Percentiles rank a stretch among this genome's conserved stretches.
Evolutionary conservation across 169 alveolate species (phyloP).

Genomic region (Babesia bovis): DNA sequence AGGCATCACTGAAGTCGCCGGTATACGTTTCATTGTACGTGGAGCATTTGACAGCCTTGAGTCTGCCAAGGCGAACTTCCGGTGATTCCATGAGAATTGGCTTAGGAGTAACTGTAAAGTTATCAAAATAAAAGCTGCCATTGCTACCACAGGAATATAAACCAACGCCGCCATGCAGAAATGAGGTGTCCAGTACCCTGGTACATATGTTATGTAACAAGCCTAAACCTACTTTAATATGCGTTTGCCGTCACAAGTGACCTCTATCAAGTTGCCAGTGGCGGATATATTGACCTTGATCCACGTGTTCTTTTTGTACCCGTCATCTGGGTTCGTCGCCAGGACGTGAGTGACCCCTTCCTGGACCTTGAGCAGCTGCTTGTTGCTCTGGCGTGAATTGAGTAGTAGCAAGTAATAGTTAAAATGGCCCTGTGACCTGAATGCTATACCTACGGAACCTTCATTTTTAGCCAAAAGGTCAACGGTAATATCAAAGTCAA

Average conservation of each 20-base stretch:
- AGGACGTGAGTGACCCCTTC: constrained; percentile 78
- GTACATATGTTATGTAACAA: not conserved
- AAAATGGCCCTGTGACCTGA: constrained; percentile 82
- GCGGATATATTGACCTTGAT: constrained; percentile 66
- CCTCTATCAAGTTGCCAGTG: constrained; percentile 59
- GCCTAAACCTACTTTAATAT: constrained; percentile 30
- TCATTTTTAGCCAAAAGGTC: constrained; percentile 77
- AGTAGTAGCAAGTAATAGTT: constrained; percentile 82
- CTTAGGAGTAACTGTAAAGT: constrained; percentile 74
- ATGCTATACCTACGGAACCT: constrained; percentile 85
- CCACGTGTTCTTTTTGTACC: constrained; percentile 77
- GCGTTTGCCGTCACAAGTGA: constrained; percentile 65
- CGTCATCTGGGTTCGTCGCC: constrained; percentile 78
- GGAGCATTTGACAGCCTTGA: constrained; percentile 62
- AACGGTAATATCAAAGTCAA: constrained; percentile 74
- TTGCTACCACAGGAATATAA: constrained; percentile 83
- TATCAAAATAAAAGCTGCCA: constrained; percentile 83
- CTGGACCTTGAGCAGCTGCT: constrained; percentile 80
- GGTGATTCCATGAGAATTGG: constrained; percentile 62
- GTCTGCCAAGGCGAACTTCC: constrained; percentile 25
- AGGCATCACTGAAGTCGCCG: constrained; percentile 45
- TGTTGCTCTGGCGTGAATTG: constrained; percentile 74
- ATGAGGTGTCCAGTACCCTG: constrained; percentile 83
- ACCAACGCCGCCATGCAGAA: constrained; percentile 84
- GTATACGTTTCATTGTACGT: constrained; percentile 67